phyloP scores from a whole-genome alignment of 352 stramenopile genomes.

The Phytophthora lateralis region DNA sequence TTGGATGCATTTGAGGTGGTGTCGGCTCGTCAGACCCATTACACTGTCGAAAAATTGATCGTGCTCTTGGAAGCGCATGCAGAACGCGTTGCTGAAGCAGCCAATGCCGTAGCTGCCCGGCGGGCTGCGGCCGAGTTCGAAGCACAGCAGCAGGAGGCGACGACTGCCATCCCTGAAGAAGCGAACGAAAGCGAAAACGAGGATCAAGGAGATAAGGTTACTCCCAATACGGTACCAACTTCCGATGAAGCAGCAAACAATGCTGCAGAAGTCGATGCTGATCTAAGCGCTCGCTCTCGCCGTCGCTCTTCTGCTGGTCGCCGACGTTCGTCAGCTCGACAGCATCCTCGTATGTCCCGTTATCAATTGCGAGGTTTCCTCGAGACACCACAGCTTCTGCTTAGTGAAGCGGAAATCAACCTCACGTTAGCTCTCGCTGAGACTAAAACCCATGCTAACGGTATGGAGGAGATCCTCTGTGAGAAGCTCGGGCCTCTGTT shows the following conservation, averaged over 20 bases:
- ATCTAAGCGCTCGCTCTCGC: conserved; percentile 2
- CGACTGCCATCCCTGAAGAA: conserved; percentile 20
- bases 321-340: conserved; percentile 19
- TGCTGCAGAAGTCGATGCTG: conserved; percentile 2
- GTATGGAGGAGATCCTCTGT: conserved; percentile 39
- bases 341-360: conserved; percentile 38
- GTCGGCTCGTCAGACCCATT: conserved; percentile 38
- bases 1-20: conserved; percentile 42
- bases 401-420: conserved; percentile 67
- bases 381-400: conserved; percentile 56
- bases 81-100: conserved; percentile 22
- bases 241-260: conserved; percentile 9
- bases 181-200: conserved; percentile 29
- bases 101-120: conserved; percentile 21
- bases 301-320: conserved; percentile 5
- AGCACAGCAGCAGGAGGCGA: conserved; percentile 10
- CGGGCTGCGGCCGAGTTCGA: conserved; percentile 19
- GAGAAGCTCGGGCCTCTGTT: conserved; percentile 46
- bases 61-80: conserved; percentile 42
- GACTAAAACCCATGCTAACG: conserved; percentile 27
- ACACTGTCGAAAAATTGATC: conserved; percentile 50
- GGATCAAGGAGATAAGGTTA: conserved; percentile 8
- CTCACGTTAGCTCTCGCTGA: conserved; percentile 51
- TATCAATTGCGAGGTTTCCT: conserved; percentile 54
- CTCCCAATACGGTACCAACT: background rate